A percentile compares a stretch with the other conserved stretches of the same genome.
Evolutionary conservation across 1,139 yeast species (phyloP).

Genomic region (Hansenula sp.): DNA sequence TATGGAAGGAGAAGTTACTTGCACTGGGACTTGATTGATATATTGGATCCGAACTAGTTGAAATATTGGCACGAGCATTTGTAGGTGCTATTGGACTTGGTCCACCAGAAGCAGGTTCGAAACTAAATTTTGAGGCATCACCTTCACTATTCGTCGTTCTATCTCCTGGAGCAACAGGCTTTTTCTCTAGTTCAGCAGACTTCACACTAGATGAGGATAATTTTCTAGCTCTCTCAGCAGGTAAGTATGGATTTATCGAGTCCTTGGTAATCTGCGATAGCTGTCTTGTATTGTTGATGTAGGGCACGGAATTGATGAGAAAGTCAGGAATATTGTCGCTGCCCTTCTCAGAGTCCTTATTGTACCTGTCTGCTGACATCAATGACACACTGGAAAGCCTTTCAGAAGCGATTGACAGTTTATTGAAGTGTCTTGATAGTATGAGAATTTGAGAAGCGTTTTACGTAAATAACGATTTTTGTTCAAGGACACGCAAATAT

Average conservation of each 20-base stretch:
- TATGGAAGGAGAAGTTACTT: conserved; percentile 14
- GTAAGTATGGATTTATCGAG: conserved; percentile 15
- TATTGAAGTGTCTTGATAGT: neutral
- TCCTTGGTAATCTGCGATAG: conserved; percentile 8
- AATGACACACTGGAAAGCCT: neutral
- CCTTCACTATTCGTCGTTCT: conserved; percentile 9
- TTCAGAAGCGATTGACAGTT: neutral
- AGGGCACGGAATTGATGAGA: conserved; percentile 14
- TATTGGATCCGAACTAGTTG: neutral
- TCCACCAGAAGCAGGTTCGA: conserved; percentile 9
- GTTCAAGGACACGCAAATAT: no score
- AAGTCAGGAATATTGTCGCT: conserved; percentile 16
- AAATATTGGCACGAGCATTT: neutral
- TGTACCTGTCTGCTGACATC: neutral
- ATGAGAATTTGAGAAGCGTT: no score
- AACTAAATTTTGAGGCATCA: conserved; percentile 16
- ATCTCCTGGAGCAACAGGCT: neutral
- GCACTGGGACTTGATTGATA: neutral
- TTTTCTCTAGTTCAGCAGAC: neutral
- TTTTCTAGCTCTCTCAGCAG: conserved; percentile 8
- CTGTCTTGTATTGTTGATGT: conserved; percentile 4
- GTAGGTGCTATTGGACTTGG: neutral
- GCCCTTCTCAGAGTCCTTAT: neutral
- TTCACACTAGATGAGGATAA: conserved; percentile 1
- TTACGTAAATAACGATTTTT: no score